phyloP scores from a whole-genome alignment of 306 rosid genomes.

The Casuarina cunninghamiana region DNA sequence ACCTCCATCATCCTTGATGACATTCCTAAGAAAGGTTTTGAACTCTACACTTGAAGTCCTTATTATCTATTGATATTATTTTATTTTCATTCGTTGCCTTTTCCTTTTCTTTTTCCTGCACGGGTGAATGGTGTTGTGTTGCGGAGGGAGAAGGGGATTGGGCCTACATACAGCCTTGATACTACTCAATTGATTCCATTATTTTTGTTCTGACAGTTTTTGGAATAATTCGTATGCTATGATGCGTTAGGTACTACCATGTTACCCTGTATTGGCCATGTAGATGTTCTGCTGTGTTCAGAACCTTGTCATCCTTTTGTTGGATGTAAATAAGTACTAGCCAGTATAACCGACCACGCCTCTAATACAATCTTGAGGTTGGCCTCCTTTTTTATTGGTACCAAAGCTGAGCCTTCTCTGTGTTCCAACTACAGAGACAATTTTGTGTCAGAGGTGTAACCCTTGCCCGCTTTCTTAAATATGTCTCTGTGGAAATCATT shows the following conservation, averaged over 20 bases:
- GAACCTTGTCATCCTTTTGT: background rate
- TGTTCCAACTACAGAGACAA: no score
- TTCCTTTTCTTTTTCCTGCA: background rate
- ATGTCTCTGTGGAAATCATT: no score
- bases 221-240: background rate
- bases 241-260: background rate
- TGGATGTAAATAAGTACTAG: background rate
- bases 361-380: background rate
- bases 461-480: no score
- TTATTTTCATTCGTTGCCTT: background rate
- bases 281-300: background rate
- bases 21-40: constrained; percentile 69
- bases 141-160: background rate
- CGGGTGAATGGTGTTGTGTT: background rate
- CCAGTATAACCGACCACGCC: background rate
- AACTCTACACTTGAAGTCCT: constrained; percentile 6
- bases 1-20: constrained; percentile 91
- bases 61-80: background rate
- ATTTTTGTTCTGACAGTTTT: background rate
- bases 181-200: background rate
- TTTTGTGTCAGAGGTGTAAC: no score
- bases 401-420: no score
- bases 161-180: no score
- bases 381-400: no score
- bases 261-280: background rate